Conservation (phyloP, 148 eudicot species). For the Heliosperma pusillum region DNA sequence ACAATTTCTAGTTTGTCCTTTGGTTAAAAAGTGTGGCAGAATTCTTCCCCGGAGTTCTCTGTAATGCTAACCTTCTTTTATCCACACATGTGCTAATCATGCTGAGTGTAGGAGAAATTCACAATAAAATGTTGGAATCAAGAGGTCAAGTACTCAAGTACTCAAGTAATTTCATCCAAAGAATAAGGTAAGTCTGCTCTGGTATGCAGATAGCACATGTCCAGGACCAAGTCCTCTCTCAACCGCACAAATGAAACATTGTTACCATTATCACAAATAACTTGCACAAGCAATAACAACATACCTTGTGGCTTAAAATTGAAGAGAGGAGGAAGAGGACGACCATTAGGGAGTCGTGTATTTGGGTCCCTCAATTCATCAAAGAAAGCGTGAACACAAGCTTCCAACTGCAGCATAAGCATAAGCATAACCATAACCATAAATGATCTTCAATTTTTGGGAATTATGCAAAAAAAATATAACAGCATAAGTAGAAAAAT, state of each 20-base stretch:
- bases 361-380: conserved; percentile 93
- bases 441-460: neutral
- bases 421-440: neutral
- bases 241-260: neutral
- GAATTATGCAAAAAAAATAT: neutral
- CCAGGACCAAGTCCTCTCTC: neutral
- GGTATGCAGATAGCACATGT: too few species aligned
- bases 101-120: too few species aligned
- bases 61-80: too few species aligned
- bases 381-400: conserved; percentile 97
- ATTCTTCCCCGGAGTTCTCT: too few species aligned
- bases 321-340: conserved; percentile 96
- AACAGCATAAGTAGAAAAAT: neutral
- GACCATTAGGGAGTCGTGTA: conserved; percentile 95
- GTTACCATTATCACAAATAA: neutral
- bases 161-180: too few species aligned
- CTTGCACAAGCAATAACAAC: conserved; percentile 10
- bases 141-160: too few species aligned
- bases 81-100: too few species aligned
- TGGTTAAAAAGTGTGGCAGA: too few species aligned
- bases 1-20: neutral
- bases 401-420: conserved; percentile 71
- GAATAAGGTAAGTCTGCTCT: too few species aligned
- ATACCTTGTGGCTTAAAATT: conserved; percentile 88
- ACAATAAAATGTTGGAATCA: too few species aligned